A percentile compares a stretch with the other conserved stretches of the same genome.
Conservation (phyloP, 1,284 basidiomycete genomes). For the Kwoniella shivajii region DNA sequence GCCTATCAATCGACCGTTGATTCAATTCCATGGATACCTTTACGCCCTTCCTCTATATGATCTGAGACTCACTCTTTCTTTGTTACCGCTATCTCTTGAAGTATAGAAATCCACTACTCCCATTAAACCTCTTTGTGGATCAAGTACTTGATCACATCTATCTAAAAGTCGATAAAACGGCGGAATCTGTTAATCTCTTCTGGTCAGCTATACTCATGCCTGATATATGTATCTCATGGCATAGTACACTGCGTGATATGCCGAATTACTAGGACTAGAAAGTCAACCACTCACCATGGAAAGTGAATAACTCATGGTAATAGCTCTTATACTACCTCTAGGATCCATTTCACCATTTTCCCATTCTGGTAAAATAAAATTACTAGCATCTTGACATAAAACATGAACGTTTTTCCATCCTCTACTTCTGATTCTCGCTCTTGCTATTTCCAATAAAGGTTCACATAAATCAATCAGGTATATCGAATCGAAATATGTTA, state of each 20-base stretch:
- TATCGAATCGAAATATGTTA: constrained; percentile 67
- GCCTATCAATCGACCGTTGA: constrained; percentile 51
- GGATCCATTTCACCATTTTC: constrained; percentile 58
- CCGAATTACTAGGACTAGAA: too few relatives aligned
- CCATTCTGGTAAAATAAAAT: constrained; percentile 69
- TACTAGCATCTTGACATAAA: constrained; percentile 72
- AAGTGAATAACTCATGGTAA: constrained; percentile 72
- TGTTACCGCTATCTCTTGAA: constrained; percentile 63
- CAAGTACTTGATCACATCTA: constrained; percentile 69
- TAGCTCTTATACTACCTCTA: constrained; percentile 63
- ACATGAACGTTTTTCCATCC: constrained; percentile 77
- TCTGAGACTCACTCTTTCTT: constrained; percentile 45
- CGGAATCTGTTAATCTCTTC: constrained; percentile 60
- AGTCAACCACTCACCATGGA: constrained; percentile 70
- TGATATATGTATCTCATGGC: neutral
- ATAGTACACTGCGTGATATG: neutral
- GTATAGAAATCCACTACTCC: constrained; percentile 81
- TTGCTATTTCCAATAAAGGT: constrained; percentile 71
- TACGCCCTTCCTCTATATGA: too few relatives aligned
- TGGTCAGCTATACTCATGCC: too few relatives aligned
- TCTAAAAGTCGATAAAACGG: constrained; percentile 71
- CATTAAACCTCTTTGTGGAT: constrained; percentile 66
- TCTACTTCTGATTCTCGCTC: constrained; percentile 66
- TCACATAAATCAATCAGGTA: constrained; percentile 77
- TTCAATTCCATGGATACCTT: neutral